Evolutionary conservation across 163 green algal species (phyloP).

Genomic region (Chloroidium sp.): DNA sequence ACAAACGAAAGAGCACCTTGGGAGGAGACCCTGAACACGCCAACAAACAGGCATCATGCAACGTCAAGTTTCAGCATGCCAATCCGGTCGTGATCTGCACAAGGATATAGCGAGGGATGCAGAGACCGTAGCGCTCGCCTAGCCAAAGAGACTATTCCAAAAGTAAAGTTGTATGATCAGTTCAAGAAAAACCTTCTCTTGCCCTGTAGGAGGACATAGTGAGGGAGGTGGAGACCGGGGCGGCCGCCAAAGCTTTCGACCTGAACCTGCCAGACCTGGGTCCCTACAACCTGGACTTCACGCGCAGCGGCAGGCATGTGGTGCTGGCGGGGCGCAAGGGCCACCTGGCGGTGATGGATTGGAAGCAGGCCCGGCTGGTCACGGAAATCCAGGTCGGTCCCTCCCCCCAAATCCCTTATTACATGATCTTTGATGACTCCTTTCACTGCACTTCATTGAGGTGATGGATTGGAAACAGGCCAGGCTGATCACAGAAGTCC

Average conservation of each 20-base stretch:
- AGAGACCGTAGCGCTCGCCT: no score
- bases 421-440: no score
- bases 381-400: constrained; percentile 76
- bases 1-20: no score
- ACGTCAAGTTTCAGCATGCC: no score
- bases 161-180: not conserved
- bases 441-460: no score
- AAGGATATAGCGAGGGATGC: no score
- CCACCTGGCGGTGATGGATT: constrained; percentile 89
- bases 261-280: constrained; percentile 73
- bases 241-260: constrained; percentile 78
- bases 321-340: constrained; percentile 78
- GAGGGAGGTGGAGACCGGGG: constrained; percentile 56
- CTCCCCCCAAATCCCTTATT: not conserved
- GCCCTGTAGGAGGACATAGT: constrained; percentile 39
- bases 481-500: no score
- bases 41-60: no score
- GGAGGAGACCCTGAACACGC: no score
- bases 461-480: not conserved
- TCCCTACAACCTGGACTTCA: constrained; percentile 84
- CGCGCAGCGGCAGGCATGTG: constrained; percentile 66
- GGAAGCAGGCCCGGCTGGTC: constrained; percentile 54
- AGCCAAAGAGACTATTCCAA: no score
- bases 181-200: not conserved
- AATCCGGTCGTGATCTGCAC: no score